phyloP scores from a whole-genome alignment of 2,329 filamentous ascomycete species.

The Trichoderma oligosporum region DNA sequence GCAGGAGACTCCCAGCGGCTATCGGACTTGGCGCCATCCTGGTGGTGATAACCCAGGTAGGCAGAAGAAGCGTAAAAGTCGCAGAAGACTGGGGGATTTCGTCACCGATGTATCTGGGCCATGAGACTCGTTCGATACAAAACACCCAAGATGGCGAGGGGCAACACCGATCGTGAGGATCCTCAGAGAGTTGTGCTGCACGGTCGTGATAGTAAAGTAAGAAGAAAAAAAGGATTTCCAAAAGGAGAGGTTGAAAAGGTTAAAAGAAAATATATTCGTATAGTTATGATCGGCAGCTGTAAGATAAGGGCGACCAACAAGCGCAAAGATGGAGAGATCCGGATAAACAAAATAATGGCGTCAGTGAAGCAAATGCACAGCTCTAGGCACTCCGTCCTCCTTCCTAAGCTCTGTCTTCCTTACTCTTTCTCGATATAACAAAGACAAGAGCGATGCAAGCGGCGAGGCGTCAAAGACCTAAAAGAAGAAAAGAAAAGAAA shows the following conservation, averaged over 20 bases:
- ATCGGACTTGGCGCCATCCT: constrained; percentile 52
- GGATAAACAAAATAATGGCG: background rate
- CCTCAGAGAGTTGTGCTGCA: background rate
- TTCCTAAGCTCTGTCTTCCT: background rate
- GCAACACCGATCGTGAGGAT: background rate
- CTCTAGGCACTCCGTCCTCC: background rate
- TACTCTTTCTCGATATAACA: background rate
- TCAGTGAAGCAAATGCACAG: background rate
- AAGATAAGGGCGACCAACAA: background rate
- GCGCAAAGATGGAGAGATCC: background rate
- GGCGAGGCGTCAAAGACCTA: background rate
- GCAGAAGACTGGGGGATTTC: constrained; percentile 17
- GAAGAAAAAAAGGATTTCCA: background rate
- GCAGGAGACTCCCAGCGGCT: constrained; percentile 50
- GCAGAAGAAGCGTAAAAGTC: background rate
- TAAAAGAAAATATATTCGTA: background rate
- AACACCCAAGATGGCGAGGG: background rate
- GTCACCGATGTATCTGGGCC: constrained; percentile 29
- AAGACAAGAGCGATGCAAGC: constrained; percentile 4
- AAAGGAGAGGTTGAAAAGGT: background rate
- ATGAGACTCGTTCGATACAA: constrained; percentile 23
- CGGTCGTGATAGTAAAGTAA: background rate
- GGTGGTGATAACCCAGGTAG: constrained; percentile 25
- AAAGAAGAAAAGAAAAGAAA: background rate
- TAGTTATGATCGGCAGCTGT: background rate